A percentile compares a stretch with the other conserved stretches of the same genome.
Conservation (phyloP, 441 rosid species). For the Rhodomyrtus psidioides region DNA sequence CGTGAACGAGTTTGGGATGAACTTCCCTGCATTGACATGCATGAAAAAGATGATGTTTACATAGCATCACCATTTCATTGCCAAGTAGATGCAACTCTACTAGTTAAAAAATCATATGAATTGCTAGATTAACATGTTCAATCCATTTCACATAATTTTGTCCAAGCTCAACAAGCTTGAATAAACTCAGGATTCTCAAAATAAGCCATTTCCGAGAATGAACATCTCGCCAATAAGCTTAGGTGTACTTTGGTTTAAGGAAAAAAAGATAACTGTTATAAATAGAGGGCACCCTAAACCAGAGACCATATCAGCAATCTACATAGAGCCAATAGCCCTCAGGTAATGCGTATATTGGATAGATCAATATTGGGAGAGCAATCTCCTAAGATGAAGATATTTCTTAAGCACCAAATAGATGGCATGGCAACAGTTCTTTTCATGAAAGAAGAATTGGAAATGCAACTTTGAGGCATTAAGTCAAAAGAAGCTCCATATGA, state of each 20-base stretch:
- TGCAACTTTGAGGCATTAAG: background rate
- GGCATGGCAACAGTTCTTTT: background rate
- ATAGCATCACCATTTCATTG: background rate
- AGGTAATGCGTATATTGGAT: background rate
- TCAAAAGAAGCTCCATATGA: background rate
- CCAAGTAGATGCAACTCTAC: background rate
- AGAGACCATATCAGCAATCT: background rate
- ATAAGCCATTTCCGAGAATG: background rate
- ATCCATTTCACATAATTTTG: background rate
- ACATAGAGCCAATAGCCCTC: background rate
- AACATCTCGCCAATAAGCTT: background rate
- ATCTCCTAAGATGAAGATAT: background rate
- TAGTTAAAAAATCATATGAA: background rate
- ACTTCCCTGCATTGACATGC: conserved; percentile 26
- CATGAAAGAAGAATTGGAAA: background rate
- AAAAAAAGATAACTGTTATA: background rate
- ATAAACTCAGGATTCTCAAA: background rate
- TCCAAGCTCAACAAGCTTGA: background rate
- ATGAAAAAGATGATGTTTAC: background rate
- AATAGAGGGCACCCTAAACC: background rate
- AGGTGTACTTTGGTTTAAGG: background rate
- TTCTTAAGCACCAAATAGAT: background rate
- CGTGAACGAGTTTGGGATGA: conserved; percentile 20
- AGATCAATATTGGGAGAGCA: background rate
- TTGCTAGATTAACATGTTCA: background rate